These are phyloP conservation scores for Vitis amurensis DNA, from an alignment of 164 flowering plant species.

Conservation along the genomic window DNA sequence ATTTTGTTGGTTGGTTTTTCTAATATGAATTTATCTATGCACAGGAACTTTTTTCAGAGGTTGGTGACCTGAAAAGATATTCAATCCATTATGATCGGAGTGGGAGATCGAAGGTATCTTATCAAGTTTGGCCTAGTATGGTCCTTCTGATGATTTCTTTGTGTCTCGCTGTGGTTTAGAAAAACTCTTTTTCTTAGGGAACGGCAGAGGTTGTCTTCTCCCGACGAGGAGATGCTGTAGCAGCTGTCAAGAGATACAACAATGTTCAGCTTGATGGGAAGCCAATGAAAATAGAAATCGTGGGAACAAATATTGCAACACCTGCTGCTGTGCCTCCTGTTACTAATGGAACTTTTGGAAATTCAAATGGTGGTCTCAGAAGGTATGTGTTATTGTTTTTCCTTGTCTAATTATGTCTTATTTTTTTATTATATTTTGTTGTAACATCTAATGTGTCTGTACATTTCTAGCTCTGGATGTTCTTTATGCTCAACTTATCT, in stretches of 20 bases:
- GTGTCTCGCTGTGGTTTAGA: constrained; percentile 18
- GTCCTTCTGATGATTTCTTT: constrained; percentile 20
- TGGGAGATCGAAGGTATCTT: constrained; percentile 93
- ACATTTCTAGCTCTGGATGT: neutral
- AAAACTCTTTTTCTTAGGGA: constrained; percentile 55
- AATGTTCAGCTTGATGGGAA: constrained; percentile 99
- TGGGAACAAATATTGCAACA: constrained; percentile 69
- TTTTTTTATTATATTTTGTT: neutral
- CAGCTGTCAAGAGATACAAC: constrained; percentile 91
- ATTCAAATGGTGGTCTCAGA: constrained; percentile 47
- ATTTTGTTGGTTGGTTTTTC: neutral
- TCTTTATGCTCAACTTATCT: neutral
- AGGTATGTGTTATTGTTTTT: constrained; percentile 28
- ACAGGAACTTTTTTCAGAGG: constrained; percentile 93
- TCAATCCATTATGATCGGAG: constrained; percentile 88
- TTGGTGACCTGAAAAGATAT: constrained; percentile 84
- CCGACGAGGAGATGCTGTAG: constrained; percentile 66
- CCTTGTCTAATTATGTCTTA: neutral
- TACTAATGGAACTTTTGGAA: constrained; percentile 48
- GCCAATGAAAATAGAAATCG: constrained; percentile 98
- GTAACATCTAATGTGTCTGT: neutral
- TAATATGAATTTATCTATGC: constrained; percentile 9
- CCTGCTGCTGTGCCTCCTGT: constrained; percentile 44
- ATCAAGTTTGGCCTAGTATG: constrained; percentile 18
- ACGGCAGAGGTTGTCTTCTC: constrained; percentile 87